These are phyloP conservation scores for Exobasidium rhododendri DNA, from an alignment of 1,284 basidiomycete genomes.

Conservation along the genomic window DNA sequence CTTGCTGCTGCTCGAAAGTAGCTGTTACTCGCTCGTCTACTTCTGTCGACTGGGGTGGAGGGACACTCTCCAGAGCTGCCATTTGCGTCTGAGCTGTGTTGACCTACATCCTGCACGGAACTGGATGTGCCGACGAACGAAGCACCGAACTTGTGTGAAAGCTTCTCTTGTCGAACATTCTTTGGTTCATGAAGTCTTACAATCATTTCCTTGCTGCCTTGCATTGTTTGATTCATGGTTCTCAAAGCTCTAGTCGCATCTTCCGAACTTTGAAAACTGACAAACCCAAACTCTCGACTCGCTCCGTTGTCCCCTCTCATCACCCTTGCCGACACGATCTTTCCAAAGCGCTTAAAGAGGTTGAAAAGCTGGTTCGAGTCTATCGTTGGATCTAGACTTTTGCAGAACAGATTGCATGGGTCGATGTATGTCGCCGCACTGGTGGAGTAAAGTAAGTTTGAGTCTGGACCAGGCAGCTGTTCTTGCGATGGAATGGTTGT, in stretches of 20 bases:
- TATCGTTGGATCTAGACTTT: conserved; percentile 38
- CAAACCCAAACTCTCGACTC: conserved; percentile 91
- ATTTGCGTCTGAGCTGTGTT: conserved; percentile 7
- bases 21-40: conserved; percentile 31
- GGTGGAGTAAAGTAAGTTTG: conserved; percentile 37
- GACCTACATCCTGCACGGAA: conserved; percentile 1
- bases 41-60: neutral
- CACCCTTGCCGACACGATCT: conserved; percentile 71
- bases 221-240: conserved; percentile 61
- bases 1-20: conserved; percentile 38
- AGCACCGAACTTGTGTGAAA: conserved; percentile 68
- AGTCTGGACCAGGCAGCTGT: conserved; percentile 23
- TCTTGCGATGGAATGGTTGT: neutral
- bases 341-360: conserved; percentile 41
- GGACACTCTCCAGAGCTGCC: conserved; percentile 13
- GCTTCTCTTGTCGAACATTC: conserved; percentile 77
- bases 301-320: conserved; percentile 83
- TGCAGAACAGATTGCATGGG: conserved; percentile 50
- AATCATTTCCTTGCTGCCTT: conserved; percentile 67
- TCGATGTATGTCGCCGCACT: conserved; percentile 43
- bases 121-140: neutral
- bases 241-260: conserved; percentile 69
- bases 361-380: conserved; percentile 34
- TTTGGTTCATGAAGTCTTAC: conserved; percentile 87
- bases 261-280: conserved; percentile 62